These are phyloP conservation scores for Capronia coronata DNA, from an alignment of 2,329 filamentous ascomycete species.

Conservation along the genomic window DNA sequence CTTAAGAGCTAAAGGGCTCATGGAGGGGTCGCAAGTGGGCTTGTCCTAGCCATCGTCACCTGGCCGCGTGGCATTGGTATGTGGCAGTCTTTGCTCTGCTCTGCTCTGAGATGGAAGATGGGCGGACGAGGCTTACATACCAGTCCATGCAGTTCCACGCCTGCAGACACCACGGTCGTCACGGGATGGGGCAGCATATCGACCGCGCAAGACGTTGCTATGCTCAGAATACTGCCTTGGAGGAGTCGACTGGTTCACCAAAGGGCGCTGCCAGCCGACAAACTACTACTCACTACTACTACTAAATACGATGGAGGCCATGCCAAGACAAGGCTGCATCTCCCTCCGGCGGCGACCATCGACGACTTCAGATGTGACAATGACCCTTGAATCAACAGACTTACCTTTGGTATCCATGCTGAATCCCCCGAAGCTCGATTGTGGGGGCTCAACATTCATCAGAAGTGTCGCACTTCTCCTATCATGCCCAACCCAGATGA, in stretches of 20 bases:
- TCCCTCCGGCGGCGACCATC: neutral
- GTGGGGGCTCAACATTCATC: neutral
- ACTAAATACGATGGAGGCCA: neutral
- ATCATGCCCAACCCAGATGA: constrained; percentile 10
- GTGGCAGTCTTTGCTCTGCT: neutral
- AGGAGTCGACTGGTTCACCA: no score
- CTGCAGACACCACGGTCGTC: no score
- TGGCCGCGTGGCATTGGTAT: neutral
- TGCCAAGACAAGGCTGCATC: constrained; percentile 8
- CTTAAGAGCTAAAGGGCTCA: constrained; percentile 15
- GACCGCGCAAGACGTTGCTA: no score
- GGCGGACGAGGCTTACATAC: no score
- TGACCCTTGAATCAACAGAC: neutral
- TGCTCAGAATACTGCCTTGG: no score
- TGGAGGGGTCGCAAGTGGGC: constrained; percentile 22
- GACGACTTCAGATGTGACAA: neutral
- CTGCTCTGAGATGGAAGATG: no score
- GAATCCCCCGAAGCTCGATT: neutral
- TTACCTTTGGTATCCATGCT: neutral
- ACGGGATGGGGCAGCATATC: no score
- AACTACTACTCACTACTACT: no score
- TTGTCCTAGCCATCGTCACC: constrained; percentile 17
- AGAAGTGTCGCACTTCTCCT: constrained; percentile 27
- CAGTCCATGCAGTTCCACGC: no score
- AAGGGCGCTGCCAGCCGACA: no score